A percentile compares a stretch with the other conserved stretches of the same genome.
Evolutionary conservation across 257 asterid genomes (phyloP).

Genomic region (Ilex aquifolium): DNA sequence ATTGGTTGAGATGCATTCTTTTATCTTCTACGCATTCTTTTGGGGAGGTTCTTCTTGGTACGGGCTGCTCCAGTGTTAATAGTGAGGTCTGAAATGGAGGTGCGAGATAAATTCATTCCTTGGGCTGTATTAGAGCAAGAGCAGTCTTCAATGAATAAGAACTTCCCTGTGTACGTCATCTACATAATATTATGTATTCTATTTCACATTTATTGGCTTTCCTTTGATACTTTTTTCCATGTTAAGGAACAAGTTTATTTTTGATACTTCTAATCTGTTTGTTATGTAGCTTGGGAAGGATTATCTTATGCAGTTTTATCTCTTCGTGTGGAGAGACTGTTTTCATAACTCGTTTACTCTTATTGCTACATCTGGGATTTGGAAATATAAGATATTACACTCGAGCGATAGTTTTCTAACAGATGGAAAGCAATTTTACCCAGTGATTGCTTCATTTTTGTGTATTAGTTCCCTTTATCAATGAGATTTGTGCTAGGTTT

Average conservation of each 20-base stretch:
- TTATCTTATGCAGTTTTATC: no score
- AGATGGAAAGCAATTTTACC: no score
- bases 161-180: slow-evolving; percentile 13
- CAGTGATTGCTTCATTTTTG: no score
- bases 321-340: no score
- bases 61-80: slow-evolving; percentile 22
- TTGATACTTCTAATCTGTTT: background rate
- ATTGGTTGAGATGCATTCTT: slow-evolving; percentile 22
- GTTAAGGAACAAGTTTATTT: no score
- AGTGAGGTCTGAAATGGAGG: slow-evolving; percentile 27
- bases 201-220: background rate
- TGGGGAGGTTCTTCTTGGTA: slow-evolving; percentile 25
- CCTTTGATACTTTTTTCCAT: background rate
- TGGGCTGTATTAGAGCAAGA: slow-evolving; percentile 7
- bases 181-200: slow-evolving; percentile 10
- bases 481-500: no score
- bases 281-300: no score
- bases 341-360: no score
- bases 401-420: no score
- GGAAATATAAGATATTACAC: no score
- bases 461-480: no score
- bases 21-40: slow-evolving; percentile 26
- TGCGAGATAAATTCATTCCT: slow-evolving; percentile 12
- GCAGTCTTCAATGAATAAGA: slow-evolving; percentile 12
- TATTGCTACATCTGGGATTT: no score